Evolutionary conservation across 257 asterid genomes (phyloP).

Genomic region (Solanum phureja): DNA sequence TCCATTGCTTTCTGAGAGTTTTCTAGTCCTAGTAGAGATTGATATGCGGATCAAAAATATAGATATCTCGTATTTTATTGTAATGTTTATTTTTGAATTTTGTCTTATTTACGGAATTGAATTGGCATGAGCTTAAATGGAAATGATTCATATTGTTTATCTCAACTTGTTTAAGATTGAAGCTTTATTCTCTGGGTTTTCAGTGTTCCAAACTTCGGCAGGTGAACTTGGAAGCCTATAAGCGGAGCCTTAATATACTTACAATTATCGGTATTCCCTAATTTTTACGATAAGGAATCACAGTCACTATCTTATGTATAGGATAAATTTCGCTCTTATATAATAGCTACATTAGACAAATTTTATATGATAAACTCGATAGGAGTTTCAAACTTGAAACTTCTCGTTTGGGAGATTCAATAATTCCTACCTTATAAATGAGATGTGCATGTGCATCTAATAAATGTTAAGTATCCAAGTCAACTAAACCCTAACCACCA

Average conservation of each 20-base stretch:
- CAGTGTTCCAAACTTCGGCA: too few species aligned
- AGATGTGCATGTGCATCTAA: conserved; percentile 3
- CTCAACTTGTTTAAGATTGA: not conserved
- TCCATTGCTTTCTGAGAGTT: not conserved
- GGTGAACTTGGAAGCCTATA: not conserved
- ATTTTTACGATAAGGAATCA: not conserved
- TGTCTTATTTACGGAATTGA: not conserved
- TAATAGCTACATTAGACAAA: too few species aligned
- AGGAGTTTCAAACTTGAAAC: too few species aligned
- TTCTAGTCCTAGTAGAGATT: not conserved
- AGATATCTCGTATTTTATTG: not conserved
- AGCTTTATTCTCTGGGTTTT: not conserved
- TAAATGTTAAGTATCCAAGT: too few species aligned
- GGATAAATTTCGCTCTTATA: too few species aligned
- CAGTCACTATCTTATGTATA: too few species aligned
- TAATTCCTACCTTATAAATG: not conserved
- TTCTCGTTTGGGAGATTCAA: not conserved
- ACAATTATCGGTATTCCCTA: not conserved
- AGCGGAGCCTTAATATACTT: not conserved
- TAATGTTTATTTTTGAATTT: not conserved
- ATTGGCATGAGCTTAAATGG: not conserved
- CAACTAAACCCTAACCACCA: not conserved
- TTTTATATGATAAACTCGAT: too few species aligned
- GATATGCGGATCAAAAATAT: not conserved
- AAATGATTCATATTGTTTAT: not conserved